Conservation (phyloP, 179 eudicot species). For the Heliamphora pulchella region DNA sequence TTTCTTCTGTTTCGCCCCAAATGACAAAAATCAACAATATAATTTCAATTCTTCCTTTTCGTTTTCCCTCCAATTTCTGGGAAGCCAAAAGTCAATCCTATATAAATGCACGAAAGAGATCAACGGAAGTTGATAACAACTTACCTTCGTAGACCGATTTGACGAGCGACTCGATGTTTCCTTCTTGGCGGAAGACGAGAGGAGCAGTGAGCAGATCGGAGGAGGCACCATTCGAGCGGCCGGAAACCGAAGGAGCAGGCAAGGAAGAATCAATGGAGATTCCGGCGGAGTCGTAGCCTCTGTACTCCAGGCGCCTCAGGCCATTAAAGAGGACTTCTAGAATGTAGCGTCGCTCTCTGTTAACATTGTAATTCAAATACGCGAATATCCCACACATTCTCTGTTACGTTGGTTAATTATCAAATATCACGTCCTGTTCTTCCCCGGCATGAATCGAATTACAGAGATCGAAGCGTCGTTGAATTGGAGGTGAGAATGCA, state of each 20-base stretch:
- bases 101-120: constrained; percentile 6
- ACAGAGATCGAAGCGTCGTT: no score
- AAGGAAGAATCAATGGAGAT: constrained; percentile 55
- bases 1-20: neutral
- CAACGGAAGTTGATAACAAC: neutral
- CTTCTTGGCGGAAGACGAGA: constrained; percentile 80
- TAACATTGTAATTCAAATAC: constrained; percentile 67
- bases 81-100: neutral
- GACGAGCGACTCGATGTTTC: constrained; percentile 87
- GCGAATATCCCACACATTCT: constrained; percentile 93
- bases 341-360: constrained; percentile 66
- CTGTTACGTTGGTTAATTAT: no score
- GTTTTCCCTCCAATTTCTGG: neutral
- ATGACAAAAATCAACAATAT: neutral
- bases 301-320: constrained; percentile 77
- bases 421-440: no score
- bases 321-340: constrained; percentile 78
- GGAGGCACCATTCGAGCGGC: neutral
- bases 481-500: no score
- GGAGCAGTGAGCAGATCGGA: constrained; percentile 21
- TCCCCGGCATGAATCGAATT: no score
- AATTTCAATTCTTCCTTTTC: neutral
- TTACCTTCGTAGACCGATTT: constrained; percentile 72
- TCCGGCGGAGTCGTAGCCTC: constrained; percentile 96
- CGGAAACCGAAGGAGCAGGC: neutral